Base-by-base conservation (phyloP, 768 basidiomycete species). In the Scleroderma bovista region DNA sequence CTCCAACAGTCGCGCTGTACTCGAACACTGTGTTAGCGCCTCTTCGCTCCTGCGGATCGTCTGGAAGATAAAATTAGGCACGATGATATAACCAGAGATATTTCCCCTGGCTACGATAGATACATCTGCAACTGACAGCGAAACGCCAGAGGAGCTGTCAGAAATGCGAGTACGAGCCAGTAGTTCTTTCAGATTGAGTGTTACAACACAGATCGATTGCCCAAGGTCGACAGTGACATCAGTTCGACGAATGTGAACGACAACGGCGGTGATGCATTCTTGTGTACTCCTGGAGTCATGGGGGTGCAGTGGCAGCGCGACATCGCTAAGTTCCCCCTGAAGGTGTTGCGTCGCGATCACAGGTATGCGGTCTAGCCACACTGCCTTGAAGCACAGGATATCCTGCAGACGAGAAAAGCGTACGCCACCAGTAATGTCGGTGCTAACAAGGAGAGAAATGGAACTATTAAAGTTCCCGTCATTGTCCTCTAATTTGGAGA, bases 311-410 rank as follows among this genome's bases (percentile, higher is more conserved):
- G 58, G 52, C 20, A 57, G 45, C 15, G 59, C 49, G 20, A 52
- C 47, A 19, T 55, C 57, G 39, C 56, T 46, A 40, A 66, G 54
- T 7, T 42, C 47, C 20, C 62, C 50, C 8, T 55, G 37, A 12
- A 63, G 46, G 34, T 58, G 29, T 32, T 68, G 75, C 34, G 72
- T 65, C 17, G 80, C 79, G 59, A 93, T 79, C 8, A 88, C 70
- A 1, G 91, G 89, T 23, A 94, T 89, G 33, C 83, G 82, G 60
- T 94, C 92, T 41, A 95, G 65, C 91, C 93, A 95, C 12, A 95
- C 90, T 6, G 93, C 92, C 65, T 94, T 94, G 77, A 95, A 92
- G 65, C 90, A 93, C 17, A 97, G 75, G 47, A 94, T 83, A 61
- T 96, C 93, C 66, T 94, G 93, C 24, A 96, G 68, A 12, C 93